Base-by-base conservation (phyloP, 2,329 filamentous ascomycete species). In the Cytospora chrysosperma region DNA sequence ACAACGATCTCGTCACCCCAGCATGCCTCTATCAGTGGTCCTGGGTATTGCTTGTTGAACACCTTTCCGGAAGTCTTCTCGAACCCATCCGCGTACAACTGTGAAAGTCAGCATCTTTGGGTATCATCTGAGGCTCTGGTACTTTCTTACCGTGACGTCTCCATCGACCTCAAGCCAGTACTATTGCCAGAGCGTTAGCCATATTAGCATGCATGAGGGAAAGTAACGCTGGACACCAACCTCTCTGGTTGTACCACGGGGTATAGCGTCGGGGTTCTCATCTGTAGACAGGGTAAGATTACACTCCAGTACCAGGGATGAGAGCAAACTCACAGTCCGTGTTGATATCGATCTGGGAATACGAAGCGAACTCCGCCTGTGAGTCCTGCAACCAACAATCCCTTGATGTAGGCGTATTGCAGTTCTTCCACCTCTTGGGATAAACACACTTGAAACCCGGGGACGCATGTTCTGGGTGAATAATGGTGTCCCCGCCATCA, bases 1-100 rank as follows among this genome's bases (percentile, higher is more conserved):
- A 73, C 65, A 2, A 69, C 62, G 10, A 74, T 55, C 28, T 69
- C 63, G 61, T 74, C 72, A 4, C 71, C 72, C 72, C 72, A 74
- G 56, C 69, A 70, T 2, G 72, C 71, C 40, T 71, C 67, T 40
- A 74, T 65, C 13, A 68, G 60, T 15, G 71, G 70, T 1, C 70
- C 72, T 0, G 71, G 72, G 32, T 68, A 71, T 0, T 62, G 57
- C 2, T 68, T 67, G 61, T 74, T 72, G 62, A 71, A 68, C 40
- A 59, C 61, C 24, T 64, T 66, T 26, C 64, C 64, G 28, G 54
- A 64, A 12, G 62, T 66, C 52, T 66, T 66, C 34, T 50, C 26
- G 51, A 66, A 66, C 4, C 64, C 64, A 40, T 66, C 64, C 17
- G 64, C 64, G 19, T 47, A 54, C 24, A 66, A 12, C 62, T 63